Percentiles rank a stretch among this genome's conserved stretches.
Evolutionary conservation across 2,329 filamentous ascomycete genomes (phyloP).

Genomic region (Exophiala aquamarina): DNA sequence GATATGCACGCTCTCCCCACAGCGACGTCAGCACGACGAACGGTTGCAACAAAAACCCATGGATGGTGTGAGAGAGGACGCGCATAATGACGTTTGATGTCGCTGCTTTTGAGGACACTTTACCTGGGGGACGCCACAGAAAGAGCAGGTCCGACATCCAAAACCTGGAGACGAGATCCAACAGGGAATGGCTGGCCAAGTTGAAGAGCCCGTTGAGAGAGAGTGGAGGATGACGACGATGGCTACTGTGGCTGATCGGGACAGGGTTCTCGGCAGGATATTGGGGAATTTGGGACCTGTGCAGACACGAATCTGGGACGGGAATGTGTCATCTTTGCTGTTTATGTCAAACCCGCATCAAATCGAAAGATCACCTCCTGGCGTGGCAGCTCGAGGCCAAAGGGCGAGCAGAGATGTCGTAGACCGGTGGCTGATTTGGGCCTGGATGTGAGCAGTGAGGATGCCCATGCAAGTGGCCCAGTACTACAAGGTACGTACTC

Average conservation of each 20-base stretch:
- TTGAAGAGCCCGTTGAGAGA: not conserved
- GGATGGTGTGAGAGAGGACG: conserved; percentile 10
- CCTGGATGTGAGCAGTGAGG: no score
- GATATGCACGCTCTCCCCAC: conserved; percentile 13
- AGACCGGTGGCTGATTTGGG: no score
- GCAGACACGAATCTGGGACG: not conserved
- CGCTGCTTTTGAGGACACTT: conserved; percentile 24
- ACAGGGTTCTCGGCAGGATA: conserved; percentile 9
- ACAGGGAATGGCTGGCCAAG: conserved; percentile 2
- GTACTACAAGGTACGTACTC: no score
- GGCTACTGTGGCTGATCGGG: conserved; percentile 10
- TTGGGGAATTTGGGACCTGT: not conserved
- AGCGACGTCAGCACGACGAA: conserved; percentile 24
- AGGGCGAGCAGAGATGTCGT: no score
- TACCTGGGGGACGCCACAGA: conserved; percentile 1
- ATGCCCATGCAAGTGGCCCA: no score
- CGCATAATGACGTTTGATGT: conserved; percentile 22
- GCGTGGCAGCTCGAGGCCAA: no score
- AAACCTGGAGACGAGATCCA: not conserved
- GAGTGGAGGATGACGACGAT: not conserved
- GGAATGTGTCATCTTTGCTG: no score
- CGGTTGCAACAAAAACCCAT: conserved; percentile 9
- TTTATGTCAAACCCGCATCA: no score
- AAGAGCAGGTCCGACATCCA: conserved; percentile 3
- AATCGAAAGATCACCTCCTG: no score